Evolutionary conservation across 257 asterid species (phyloP).

Genomic region (Eustoma russellianum): DNA sequence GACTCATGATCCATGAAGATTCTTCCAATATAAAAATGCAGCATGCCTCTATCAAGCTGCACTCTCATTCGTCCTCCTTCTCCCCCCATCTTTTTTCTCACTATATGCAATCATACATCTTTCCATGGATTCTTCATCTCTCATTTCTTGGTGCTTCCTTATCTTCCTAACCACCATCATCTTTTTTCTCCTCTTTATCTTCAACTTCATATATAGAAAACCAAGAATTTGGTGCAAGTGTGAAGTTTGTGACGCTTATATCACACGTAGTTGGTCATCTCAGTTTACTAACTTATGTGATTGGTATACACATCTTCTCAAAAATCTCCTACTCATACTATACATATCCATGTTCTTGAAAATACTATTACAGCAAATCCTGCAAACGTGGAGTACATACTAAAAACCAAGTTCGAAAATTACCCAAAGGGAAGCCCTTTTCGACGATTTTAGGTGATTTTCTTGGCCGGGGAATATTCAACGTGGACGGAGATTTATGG

Average conservation of each 20-base stretch:
- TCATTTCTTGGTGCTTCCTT: slow-evolving; percentile 1
- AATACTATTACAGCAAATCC: slow-evolving; percentile 39
- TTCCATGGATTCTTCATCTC: slow-evolving; percentile 23
- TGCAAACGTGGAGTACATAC: slow-evolving; percentile 33
- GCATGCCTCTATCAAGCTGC: not conserved
- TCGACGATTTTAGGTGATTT: slow-evolving; percentile 37
- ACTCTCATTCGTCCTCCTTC: not conserved
- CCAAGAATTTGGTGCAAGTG: slow-evolving; percentile 45
- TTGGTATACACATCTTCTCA: slow-evolving; percentile 62
- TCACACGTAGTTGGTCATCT: slow-evolving; percentile 33
- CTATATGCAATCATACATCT: slow-evolving; percentile 8
- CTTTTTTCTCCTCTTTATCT: slow-evolving; percentile 10
- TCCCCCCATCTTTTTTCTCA: slow-evolving; percentile 1
- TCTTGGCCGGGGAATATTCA: slow-evolving; percentile 40
- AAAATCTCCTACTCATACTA: slow-evolving; percentile 41
- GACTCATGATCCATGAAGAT: not conserved
- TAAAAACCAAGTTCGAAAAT: slow-evolving; percentile 31
- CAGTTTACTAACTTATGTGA: slow-evolving; percentile 52
- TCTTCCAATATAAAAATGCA: slow-evolving; percentile 1
- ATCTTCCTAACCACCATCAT: slow-evolving; percentile 5
- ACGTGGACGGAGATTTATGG: slow-evolving; percentile 43
- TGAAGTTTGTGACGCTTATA: slow-evolving; percentile 42
- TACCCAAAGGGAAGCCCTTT: slow-evolving; percentile 38
- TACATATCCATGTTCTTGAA: slow-evolving; percentile 64
- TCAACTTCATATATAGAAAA: slow-evolving; percentile 5